Base-by-base conservation (phyloP, 2,329 filamentous ascomycete genomes). In the Neofusicoccum sp. region DNA sequence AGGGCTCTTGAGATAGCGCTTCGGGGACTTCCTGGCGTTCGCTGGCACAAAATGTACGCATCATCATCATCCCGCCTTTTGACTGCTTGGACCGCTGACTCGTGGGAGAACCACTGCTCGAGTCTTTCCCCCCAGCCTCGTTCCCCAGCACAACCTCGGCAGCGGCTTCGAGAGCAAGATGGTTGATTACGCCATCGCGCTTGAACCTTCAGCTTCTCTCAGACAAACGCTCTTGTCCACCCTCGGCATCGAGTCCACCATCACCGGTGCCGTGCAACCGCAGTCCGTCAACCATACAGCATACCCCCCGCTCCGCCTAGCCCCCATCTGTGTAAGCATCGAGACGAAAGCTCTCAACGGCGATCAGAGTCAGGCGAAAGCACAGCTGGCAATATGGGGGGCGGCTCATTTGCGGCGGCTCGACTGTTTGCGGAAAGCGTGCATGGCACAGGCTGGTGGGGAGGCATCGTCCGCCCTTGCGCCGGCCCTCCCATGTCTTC, bases 351-450 rank as follows among this genome's bases (percentile, higher is more conserved):
- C 48, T n/a, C 60, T 60, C 16, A 41, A 62, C 51, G 62, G 60
- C 26, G 57, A 40, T n/a, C 53, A 62, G 61, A 58, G 51, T 20
- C 48, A 56, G n/a, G 61, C 56, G 6, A 51, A 62, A 24, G 57
- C 36, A 7, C 60, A 64, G 36, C 62, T 62, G 48, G 62, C 62
- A 6, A 41, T 61, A 14, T 64, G 48, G 61, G 60, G 40, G 48
- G 51, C 62, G 40, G 58, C 60, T 9, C 56, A 64, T 36, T 62
- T 64, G 49, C 58, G 61, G 38, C 58, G 61, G 16, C 58, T 64
- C n/a, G 43, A 45, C 12, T 20, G 20, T 20, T 20, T 20, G 20
- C 20, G 20, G 20, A 20, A 20, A 20, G 20, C 20, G 20, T 20
- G 20, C 20, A 20, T 20, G 20, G 20, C 20, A 20, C 20, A 20